Base-by-base conservation (phyloP, 805 yeast species). In the Saccharomycopsis sp. region DNA sequence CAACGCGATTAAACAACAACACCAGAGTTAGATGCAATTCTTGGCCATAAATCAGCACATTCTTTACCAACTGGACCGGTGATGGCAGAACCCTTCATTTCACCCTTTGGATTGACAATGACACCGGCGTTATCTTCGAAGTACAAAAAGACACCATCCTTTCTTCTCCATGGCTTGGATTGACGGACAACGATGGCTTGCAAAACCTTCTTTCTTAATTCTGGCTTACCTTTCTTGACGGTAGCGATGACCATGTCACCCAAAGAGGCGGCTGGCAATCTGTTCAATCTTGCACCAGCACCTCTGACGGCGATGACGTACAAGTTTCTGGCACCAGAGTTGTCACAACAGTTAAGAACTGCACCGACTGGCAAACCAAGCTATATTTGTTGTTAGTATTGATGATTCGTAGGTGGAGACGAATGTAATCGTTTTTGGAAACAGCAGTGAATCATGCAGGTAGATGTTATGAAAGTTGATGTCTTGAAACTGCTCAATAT, bases 51-150 rank as follows among this genome's bases (percentile, higher is more conserved):
- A 78, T 94, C 99, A 78, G 99, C 99, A 85, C 99, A 95, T 85
- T 94, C 99, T 84, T 94, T 94, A 79, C 97, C 98, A 76, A 94
- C 99, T 75, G 99, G 99, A 80, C 99, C 99, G 75, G 99, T 95
- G 79, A 94, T 94, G 75, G 99, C 99, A 70, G 99, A 95, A 82
- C 99, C 99, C 86, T 94, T 94, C 99, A 95, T 94, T 82, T 94
- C 99, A 85, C 99, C 99, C 94, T 94, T 94, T 77, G 99, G 99
- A 84, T 94, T 94, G 78, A 94, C 99, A 76, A 94, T 94, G 79
- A 95, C 99, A 87, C 99, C 99, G 68, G 99, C 99, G 76, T 94
- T 94, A 83, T 94, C 99, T 86, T 94, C 99, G 73, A 94, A 94
- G 90, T 94, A 94, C 79, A 94, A 90, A 91, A 78, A 94, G 72